phyloP scores from a whole-genome alignment of 345 rosid genomes.

The Brassica cretica region DNA sequence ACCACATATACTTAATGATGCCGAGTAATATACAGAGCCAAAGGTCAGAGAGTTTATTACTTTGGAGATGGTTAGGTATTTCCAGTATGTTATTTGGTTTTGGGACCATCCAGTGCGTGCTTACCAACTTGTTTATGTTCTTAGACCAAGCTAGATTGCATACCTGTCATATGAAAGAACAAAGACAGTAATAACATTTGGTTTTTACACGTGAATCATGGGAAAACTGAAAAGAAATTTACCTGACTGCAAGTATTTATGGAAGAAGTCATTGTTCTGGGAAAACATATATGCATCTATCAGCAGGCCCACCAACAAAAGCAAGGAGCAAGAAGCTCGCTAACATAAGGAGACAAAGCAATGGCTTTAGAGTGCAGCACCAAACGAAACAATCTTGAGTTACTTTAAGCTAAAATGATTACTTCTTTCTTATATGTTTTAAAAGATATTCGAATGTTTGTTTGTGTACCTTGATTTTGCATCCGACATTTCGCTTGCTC shows the following conservation, averaged over 20 bases:
- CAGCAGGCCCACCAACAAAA: conserved; percentile 88
- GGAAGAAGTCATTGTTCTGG: conserved; percentile 88
- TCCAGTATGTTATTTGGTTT: neutral
- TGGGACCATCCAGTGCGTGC: neutral
- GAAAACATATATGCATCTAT: conserved; percentile 84
- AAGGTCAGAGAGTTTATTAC: neutral
- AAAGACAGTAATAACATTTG: neutral
- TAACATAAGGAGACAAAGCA: conserved; percentile 68
- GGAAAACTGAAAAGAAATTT: neutral
- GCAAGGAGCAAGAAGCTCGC: conserved; percentile 74
- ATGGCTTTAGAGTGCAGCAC: conserved; percentile 59
- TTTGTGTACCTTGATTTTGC: neutral
- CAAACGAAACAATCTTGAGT: neutral
- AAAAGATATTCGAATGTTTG: neutral
- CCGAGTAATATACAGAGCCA: too few relatives aligned
- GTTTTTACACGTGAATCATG: conserved; percentile 11
- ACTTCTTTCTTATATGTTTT: too few relatives aligned
- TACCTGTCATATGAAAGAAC: neutral
- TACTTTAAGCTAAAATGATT: too few relatives aligned
- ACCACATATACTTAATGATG: too few relatives aligned
- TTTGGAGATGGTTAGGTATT: neutral
- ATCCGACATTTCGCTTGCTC: neutral
- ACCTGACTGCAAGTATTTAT: conserved; percentile 98
- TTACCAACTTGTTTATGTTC: neutral
- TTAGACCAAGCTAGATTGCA: neutral